Evolutionary conservation across 106 monocot genomes (phyloP).

Genomic region (Allium fistulosum): DNA sequence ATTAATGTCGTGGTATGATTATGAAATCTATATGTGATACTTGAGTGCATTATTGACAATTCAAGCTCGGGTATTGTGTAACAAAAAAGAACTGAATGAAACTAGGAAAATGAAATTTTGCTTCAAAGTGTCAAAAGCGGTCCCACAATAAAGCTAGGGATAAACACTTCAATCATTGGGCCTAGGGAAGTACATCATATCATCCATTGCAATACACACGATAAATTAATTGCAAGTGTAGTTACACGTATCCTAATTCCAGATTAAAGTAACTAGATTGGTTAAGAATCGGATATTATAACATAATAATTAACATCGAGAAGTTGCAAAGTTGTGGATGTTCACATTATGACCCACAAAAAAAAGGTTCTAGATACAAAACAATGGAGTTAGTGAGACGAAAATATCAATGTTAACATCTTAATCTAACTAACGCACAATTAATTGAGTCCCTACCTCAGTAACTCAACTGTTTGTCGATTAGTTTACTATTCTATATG

Average conservation of each 20-base stretch:
- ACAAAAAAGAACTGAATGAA: not conserved
- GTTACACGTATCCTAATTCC: too few species aligned
- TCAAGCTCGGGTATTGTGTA: not conserved
- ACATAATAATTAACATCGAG: not conserved
- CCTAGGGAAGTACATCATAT: not conserved
- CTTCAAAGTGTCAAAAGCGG: not conserved
- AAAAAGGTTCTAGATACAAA: not conserved
- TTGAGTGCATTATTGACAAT: too few species aligned
- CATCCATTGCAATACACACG: not conserved
- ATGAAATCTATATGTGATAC: not conserved
- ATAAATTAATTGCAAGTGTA: not conserved
- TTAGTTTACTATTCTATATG: too few species aligned
- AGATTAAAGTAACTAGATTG: too few species aligned
- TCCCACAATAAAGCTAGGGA: not conserved
- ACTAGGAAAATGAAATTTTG: not conserved
- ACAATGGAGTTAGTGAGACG: not conserved
- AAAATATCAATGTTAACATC: not conserved
- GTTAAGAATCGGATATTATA: too few species aligned
- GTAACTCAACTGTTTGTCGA: not conserved
- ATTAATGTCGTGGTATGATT: not conserved
- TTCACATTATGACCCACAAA: not conserved
- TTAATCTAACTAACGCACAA: conserved; percentile 2
- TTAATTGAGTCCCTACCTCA: not conserved
- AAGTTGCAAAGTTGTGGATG: not conserved
- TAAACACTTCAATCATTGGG: not conserved